phyloP scores from a whole-genome alignment of 192 early-diverging fungal genomes.

The Rhizoclosmatium sp. region DNA sequence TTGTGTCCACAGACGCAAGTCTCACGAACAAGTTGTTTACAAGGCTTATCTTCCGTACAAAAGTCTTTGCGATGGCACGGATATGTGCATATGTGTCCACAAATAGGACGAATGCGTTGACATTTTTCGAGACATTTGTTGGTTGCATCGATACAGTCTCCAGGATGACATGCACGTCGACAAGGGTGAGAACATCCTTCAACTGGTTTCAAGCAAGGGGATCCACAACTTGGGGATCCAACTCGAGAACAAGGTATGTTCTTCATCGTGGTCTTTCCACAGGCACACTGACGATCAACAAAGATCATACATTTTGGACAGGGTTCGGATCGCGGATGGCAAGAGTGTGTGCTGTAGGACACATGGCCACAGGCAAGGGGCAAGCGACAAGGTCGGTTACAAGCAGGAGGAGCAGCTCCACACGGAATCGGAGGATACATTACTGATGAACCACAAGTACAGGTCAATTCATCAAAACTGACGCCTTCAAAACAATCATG shows the following conservation, averaged over 20 bases:
- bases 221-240: conserved; percentile 75
- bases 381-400: conserved; percentile 76
- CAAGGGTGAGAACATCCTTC: conserved; percentile 81
- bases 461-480: conserved; percentile 83
- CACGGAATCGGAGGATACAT: conserved; percentile 88
- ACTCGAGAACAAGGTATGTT: conserved; percentile 84
- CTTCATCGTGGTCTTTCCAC: conserved; percentile 77
- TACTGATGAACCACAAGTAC: conserved; percentile 84
- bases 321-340: conserved; percentile 83
- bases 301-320: conserved; percentile 94
- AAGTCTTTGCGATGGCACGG: conserved; percentile 79
- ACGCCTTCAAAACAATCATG: conserved; percentile 68
- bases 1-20: conserved; percentile 82
- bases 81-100: conserved; percentile 81
- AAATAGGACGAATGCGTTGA: conserved; percentile 73
- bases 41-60: conserved; percentile 81
- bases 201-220: conserved; percentile 63
- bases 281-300: conserved; percentile 68
- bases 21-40: conserved; percentile 62
- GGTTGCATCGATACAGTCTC: conserved; percentile 68
- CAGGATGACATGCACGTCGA: conserved; percentile 81
- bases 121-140: conserved; percentile 77
- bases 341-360: conserved; percentile 74
- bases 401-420: conserved; percentile 77
- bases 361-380: conserved; percentile 80